A percentile compares a stretch with the other conserved stretches of the same genome.
Evolutionary conservation across 2,329 filamentous ascomycete genomes (phyloP).

Genomic region (Monosporascus sp.): DNA sequence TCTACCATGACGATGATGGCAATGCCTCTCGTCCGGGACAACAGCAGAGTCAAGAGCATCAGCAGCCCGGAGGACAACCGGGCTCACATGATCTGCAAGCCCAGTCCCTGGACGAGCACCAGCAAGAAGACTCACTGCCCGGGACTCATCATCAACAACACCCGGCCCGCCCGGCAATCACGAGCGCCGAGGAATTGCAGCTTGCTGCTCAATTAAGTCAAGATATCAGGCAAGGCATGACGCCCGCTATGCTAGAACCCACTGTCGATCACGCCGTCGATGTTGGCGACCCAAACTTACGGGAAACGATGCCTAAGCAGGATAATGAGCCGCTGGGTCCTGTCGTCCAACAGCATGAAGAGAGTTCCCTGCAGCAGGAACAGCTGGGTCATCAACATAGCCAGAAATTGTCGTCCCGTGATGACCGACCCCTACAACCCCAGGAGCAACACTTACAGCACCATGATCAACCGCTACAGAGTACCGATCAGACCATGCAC

Average conservation of each 20-base stretch:
- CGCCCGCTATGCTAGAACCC: conserved; percentile 35
- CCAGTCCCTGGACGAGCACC: conserved; percentile 22
- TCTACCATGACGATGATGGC: conserved; percentile 26
- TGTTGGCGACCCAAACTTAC: conserved; percentile 35
- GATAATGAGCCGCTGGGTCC: conserved; percentile 31
- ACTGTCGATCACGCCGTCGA: conserved; percentile 27
- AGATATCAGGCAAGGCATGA: conserved; percentile 46
- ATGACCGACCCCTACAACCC: neutral
- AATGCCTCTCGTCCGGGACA: conserved; percentile 14
- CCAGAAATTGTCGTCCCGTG: no score
- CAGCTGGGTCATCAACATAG: neutral
- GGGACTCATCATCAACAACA: conserved; percentile 15
- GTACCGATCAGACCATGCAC: conserved; percentile 2
- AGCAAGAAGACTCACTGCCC: conserved; percentile 3
- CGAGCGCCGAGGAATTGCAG: conserved; percentile 50
- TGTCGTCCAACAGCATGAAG: conserved; percentile 7
- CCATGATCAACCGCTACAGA: conserved; percentile 6
- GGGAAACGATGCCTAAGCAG: conserved; percentile 38
- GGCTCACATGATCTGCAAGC: conserved; percentile 14
- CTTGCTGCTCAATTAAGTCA: conserved; percentile 53
- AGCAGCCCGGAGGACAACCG: conserved; percentile 17
- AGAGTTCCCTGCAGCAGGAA: conserved; percentile 5
- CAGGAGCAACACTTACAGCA: conserved; percentile 13
- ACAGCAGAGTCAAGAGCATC: conserved; percentile 9
- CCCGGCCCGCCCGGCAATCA: conserved; percentile 32